These are phyloP conservation scores for Leishmania tarentolae DNA, from an alignment of 208 protist genomes.

Conservation along the genomic window DNA sequence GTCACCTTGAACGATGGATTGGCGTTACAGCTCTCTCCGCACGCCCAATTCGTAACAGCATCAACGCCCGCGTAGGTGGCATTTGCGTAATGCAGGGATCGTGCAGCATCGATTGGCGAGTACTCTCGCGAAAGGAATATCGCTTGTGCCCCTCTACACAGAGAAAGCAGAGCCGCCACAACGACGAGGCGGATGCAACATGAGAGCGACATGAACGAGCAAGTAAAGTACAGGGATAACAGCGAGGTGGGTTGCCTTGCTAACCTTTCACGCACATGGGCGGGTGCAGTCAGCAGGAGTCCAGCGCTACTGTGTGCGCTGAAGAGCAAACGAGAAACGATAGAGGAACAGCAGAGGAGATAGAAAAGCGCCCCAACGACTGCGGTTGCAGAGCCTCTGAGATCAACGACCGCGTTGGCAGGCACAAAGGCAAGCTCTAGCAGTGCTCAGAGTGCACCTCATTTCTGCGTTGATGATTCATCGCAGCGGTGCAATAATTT, in stretches of 20 bases:
- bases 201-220: not conserved
- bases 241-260: not conserved
- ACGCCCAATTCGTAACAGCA: not conserved
- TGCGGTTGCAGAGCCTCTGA: not conserved
- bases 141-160: not conserved
- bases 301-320: not conserved
- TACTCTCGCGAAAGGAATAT: not conserved
- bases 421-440: not conserved
- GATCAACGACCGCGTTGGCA: not conserved
- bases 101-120: not conserved
- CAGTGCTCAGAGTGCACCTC: not conserved
- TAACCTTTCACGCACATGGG: not conserved
- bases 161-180: not conserved
- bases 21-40: not conserved
- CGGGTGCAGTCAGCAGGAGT: not conserved
- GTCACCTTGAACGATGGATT: not conserved
- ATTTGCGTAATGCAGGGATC: not conserved
- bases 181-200: not conserved
- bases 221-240: not conserved
- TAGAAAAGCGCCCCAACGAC: not conserved
- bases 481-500: not conserved
- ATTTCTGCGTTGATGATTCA: not conserved
- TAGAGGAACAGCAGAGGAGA: not conserved
- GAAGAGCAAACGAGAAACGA: no score
- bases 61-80: not conserved